Percentiles rank a stretch among this genome's conserved stretches.
Conservation (phyloP, 331 rosid species). For the Malus hybrid region DNA sequence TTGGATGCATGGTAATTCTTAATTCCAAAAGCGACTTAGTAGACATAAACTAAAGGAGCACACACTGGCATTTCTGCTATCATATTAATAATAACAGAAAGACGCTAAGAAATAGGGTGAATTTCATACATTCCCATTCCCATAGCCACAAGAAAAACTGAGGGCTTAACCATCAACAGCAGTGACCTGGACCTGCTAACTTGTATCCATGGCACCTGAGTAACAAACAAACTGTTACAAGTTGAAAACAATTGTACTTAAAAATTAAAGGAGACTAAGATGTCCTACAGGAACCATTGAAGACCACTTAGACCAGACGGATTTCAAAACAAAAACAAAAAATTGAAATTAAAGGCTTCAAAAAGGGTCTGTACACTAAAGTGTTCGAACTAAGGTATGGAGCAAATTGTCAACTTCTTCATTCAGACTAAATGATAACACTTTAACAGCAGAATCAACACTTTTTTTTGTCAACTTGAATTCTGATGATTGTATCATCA, state of each 20-base stretch:
- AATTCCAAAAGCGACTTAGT: not conserved
- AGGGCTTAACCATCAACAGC: constrained; percentile 70
- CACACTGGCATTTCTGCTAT: too few relatives aligned
- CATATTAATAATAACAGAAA: too few relatives aligned
- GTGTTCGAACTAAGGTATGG: not conserved
- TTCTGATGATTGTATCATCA: too few relatives aligned
- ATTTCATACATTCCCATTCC: constrained; percentile 76
- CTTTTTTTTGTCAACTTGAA: not conserved
- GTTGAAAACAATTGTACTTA: not conserved
- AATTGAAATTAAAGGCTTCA: not conserved
- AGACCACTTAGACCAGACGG: not conserved
- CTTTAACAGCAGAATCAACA: not conserved
- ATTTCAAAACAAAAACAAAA: too few relatives aligned
- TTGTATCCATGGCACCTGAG: constrained; percentile 95
- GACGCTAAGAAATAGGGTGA: not conserved
- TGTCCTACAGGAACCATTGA: not conserved
- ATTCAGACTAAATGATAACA: not conserved
- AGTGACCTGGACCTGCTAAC: constrained; percentile 84
- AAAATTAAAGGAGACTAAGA: not conserved
- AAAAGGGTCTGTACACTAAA: too few relatives aligned
- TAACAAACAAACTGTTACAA: constrained; percentile 13
- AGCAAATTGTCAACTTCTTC: not conserved
- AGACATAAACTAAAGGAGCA: not conserved
- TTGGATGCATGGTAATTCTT: not conserved
- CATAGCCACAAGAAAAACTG: constrained; percentile 68